phyloP scores from a whole-genome alignment of 2,329 filamentous ascomycete genomes.

The Penicillium polonicum region DNA sequence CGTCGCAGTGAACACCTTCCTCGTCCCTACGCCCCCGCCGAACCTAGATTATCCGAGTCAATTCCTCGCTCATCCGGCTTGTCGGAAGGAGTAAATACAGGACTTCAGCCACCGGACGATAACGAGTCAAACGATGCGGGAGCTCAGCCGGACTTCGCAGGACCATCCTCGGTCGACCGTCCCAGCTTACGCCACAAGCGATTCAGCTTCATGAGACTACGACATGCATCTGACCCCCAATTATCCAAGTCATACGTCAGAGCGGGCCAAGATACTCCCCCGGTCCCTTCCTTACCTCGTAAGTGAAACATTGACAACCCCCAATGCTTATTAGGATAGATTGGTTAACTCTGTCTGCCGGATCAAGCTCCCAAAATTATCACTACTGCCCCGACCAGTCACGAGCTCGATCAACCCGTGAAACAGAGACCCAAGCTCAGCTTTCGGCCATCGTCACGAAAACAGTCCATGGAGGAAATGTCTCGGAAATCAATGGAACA shows the following conservation, averaged over 20 bases:
- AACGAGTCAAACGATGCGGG: slow-evolving; percentile 17
- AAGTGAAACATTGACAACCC: slow-evolving; percentile 23
- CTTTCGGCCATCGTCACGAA: slow-evolving; percentile 35
- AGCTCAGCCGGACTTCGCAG: slow-evolving; percentile 17
- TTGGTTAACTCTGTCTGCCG: slow-evolving; percentile 14
- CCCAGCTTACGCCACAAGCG: slow-evolving; percentile 43
- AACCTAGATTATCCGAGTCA: slow-evolving; percentile 38
- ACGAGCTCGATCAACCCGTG: slow-evolving; percentile 52
- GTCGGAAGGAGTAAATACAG: slow-evolving; percentile 14
- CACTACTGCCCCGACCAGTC: slow-evolving; percentile 80
- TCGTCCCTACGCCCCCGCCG: slow-evolving; percentile 33
- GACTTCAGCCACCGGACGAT: slow-evolving; percentile 14
- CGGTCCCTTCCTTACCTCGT: slow-evolving; percentile 43
- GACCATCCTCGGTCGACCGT: slow-evolving; percentile 21
- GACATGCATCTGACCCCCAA: slow-evolving; percentile 91
- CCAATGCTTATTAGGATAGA: neutral
- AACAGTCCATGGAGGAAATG: slow-evolving; percentile 34
- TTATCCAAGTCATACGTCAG: slow-evolving; percentile 70
- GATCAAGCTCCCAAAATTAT: slow-evolving; percentile 67
- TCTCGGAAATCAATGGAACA: slow-evolving; percentile 20
- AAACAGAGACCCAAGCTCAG: slow-evolving; percentile 45
- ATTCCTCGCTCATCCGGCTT: slow-evolving; percentile 29
- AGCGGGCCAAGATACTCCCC: slow-evolving; percentile 57
- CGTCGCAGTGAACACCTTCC: slow-evolving; percentile 41
- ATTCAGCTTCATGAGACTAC: slow-evolving; percentile 73